A percentile compares a stretch with the other conserved stretches of the same genome.
Conservation (phyloP, 352 stramenopile species). For the Globisporangium acanthophoron region DNA sequence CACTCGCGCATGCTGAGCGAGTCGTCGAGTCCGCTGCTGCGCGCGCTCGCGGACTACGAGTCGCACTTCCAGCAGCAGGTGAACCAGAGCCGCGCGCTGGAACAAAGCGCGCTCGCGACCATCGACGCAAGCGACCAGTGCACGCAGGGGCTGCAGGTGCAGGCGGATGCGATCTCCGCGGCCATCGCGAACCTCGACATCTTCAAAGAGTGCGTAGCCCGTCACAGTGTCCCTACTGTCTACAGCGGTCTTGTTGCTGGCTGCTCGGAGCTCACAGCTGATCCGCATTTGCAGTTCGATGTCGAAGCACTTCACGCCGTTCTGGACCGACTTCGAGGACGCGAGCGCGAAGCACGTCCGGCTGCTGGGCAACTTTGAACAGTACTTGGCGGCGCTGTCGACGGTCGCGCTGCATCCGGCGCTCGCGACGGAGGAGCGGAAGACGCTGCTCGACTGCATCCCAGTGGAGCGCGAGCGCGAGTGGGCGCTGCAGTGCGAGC, state of each 20-base stretch:
- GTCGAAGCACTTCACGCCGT: slow-evolving; percentile 76
- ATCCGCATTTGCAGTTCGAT: slow-evolving; percentile 32
- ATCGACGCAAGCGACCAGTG: slow-evolving; percentile 50
- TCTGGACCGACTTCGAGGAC: slow-evolving; percentile 71
- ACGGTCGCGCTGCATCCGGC: slow-evolving; percentile 63
- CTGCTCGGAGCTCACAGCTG: not conserved
- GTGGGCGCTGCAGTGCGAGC: slow-evolving; percentile 70
- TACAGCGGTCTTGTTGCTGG: not conserved
- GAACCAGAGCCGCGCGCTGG: slow-evolving; percentile 57
- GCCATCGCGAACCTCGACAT: slow-evolving; percentile 76
- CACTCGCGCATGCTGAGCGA: slow-evolving; percentile 66
- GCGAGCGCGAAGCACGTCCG: slow-evolving; percentile 50
- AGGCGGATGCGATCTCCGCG: slow-evolving; percentile 63
- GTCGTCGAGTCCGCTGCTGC: slow-evolving; percentile 72
- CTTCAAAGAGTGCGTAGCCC: slow-evolving; percentile 39
- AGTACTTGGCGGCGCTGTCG: slow-evolving; percentile 46
- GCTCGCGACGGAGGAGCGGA: slow-evolving; percentile 44
- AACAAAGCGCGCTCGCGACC: slow-evolving; percentile 47
- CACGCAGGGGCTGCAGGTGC: slow-evolving; percentile 50
- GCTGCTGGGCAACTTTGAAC: slow-evolving; percentile 66
- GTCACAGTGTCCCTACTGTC: not conserved
- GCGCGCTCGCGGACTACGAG: slow-evolving; percentile 76
- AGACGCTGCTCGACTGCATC: slow-evolving; percentile 77
- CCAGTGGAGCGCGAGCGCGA: slow-evolving; percentile 76
- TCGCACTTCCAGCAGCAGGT: slow-evolving; percentile 75